Conservation (phyloP, 208 protist species). For the Crithidia bombi region DNA sequence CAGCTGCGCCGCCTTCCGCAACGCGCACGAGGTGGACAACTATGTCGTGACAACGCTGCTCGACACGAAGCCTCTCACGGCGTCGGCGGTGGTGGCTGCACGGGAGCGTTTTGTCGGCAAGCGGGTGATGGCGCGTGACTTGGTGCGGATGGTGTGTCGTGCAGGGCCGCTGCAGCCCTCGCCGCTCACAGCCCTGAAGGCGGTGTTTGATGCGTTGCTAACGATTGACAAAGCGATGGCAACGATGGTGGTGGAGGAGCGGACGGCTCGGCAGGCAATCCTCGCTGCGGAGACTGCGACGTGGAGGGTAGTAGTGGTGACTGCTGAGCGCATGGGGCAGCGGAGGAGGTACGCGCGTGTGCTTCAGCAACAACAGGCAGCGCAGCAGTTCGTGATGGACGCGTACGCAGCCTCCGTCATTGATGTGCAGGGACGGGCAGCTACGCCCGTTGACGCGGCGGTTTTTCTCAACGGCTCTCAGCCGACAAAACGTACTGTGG, state of each 20-base stretch:
- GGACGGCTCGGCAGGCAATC: neutral
- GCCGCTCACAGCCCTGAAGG: neutral
- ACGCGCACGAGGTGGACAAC: constrained; percentile 14
- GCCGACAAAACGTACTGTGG: neutral
- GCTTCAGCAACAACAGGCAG: neutral
- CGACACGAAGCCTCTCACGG: constrained; percentile 1
- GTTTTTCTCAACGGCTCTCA: neutral
- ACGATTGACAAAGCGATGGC: neutral
- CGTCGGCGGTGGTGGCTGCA: constrained; percentile 10
- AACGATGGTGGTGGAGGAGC: neutral
- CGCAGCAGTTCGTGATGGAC: constrained; percentile 6
- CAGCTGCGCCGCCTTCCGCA: neutral
- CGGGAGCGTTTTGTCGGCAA: constrained; percentile 13
- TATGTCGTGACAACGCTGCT: constrained; percentile 17
- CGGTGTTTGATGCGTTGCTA: neutral
- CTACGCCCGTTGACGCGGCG: neutral
- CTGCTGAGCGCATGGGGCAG: neutral
- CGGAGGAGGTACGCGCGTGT: constrained; percentile 3
- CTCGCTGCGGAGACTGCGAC: neutral
- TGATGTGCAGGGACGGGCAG: neutral
- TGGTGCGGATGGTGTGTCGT: constrained; percentile 9
- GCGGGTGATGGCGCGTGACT: constrained; percentile 2
- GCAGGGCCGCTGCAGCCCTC: constrained; percentile 7
- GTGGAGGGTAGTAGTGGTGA: neutral
- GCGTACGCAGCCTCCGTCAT: neutral